Evolutionary conservation across 2,329 filamentous ascomycete genomes (phyloP).

Genomic region (Aspergillus chevalieri): DNA sequence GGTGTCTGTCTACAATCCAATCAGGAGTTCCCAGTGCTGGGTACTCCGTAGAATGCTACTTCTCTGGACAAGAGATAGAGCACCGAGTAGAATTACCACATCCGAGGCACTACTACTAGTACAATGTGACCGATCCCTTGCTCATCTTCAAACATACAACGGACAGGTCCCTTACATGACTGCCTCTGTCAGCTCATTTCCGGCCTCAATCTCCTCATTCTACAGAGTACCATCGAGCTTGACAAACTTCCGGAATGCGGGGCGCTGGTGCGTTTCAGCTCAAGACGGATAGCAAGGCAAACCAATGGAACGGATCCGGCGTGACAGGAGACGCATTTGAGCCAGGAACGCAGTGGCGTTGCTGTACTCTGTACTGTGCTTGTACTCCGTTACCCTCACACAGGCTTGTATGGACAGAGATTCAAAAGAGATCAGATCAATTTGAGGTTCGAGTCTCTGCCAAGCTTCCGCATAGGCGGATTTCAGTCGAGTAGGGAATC

Average conservation of each 20-base stretch:
- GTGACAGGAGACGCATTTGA: background rate
- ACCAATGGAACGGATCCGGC: background rate
- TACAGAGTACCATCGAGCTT: slow-evolving; percentile 2
- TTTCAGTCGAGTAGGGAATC: too few relatives aligned
- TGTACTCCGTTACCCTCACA: too few relatives aligned
- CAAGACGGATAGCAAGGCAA: background rate
- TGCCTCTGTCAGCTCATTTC: background rate
- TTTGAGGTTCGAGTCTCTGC: background rate
- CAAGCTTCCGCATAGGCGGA: too few relatives aligned
- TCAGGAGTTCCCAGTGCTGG: background rate
- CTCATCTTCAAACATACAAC: background rate
- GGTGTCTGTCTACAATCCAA: background rate
- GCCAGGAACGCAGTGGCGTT: background rate
- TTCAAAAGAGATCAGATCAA: background rate
- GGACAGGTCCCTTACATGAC: background rate
- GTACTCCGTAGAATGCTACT: background rate
- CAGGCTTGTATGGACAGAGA: background rate
- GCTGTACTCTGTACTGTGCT: background rate
- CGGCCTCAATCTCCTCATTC: background rate
- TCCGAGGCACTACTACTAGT: background rate
- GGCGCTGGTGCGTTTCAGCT: slow-evolving; percentile 13
- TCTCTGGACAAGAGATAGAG: background rate
- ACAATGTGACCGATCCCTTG: background rate
- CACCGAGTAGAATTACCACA: too few relatives aligned
- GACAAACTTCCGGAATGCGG: slow-evolving; percentile 15